A percentile compares a stretch with the other conserved stretches of the same genome.
Evolutionary conservation across 208 protist species (phyloP).

Genomic region (Leishmania tropica): DNA sequence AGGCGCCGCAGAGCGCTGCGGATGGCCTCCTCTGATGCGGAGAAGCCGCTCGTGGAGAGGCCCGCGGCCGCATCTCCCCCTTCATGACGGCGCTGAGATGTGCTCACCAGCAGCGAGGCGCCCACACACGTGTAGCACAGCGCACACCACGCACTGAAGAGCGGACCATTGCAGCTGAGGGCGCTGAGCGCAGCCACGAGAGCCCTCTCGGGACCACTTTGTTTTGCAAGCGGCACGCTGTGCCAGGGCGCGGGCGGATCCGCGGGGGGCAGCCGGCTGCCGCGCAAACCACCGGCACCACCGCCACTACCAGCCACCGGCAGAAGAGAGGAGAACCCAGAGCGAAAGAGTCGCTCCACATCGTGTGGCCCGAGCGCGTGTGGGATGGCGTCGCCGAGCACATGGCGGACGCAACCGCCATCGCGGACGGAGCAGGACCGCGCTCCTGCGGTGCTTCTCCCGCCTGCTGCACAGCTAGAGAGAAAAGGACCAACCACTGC

Average conservation of each 20-base stretch:
- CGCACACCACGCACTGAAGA: constrained; percentile 34
- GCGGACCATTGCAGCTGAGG: constrained; percentile 18
- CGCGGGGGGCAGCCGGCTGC: constrained; percentile 4
- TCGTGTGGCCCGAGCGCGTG: not conserved
- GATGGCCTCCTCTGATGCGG: not conserved
- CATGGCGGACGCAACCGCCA: not conserved
- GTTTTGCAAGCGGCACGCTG: not conserved
- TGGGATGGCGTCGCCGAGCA: too few relatives aligned
- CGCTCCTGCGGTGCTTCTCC: not conserved
- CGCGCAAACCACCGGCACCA: not conserved
- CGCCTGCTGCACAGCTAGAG: not conserved
- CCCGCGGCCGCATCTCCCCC: not conserved
- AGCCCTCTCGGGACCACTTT: not conserved
- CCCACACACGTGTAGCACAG: constrained; percentile 20
- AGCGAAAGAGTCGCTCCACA: constrained; percentile 25
- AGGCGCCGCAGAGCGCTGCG: constrained; percentile 12
- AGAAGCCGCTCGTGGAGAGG: not conserved
- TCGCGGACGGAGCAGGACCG: not conserved
- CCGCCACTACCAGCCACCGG: not conserved
- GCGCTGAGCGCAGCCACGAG: constrained; percentile 1
- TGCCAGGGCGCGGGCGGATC: constrained; percentile 22
- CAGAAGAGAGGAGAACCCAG: constrained; percentile 11
- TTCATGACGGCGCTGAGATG: not conserved
- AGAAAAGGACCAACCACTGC: constrained; percentile 30
- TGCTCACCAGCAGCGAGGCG: not conserved